Conservation (phyloP, 169 alveolate genomes). For the Perkinsus chesapeaki region DNA sequence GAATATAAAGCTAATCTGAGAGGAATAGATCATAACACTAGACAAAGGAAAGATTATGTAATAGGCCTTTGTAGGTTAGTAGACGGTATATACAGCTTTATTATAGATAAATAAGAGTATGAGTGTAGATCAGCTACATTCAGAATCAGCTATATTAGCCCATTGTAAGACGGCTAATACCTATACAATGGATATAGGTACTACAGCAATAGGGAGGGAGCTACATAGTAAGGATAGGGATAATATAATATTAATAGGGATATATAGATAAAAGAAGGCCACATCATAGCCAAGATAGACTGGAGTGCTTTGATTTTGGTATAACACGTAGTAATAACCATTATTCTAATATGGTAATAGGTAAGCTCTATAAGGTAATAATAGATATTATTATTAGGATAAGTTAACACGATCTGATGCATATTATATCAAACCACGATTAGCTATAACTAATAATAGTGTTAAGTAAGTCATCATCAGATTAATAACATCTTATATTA, state of each 20-base stretch:
- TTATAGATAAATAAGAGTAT: too few relatives aligned
- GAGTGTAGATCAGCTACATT: not conserved
- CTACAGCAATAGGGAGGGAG: not conserved
- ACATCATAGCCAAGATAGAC: not conserved
- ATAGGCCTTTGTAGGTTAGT: too few relatives aligned
- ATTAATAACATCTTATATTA: not conserved
- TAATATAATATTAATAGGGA: not conserved
- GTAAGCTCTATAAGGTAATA: not conserved
- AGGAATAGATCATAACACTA: too few relatives aligned
- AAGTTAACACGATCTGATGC: not conserved
- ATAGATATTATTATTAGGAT: not conserved
- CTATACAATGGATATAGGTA: not conserved
- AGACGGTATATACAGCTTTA: too few relatives aligned
- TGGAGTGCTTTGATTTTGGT: not conserved
- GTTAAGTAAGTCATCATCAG: not conserved
- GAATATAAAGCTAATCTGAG: too few relatives aligned
- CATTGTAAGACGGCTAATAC: not conserved
- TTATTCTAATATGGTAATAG: not conserved
- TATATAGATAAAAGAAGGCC: not conserved
- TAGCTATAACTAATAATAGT: not conserved
- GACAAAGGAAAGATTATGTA: too few relatives aligned
- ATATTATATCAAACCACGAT: not conserved
- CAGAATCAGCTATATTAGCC: not conserved
- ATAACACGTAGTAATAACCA: not conserved
- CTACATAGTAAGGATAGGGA: not conserved